Base-by-base conservation (phyloP, 2,329 filamentous ascomycete species). In the Fusarium hainanense region DNA sequence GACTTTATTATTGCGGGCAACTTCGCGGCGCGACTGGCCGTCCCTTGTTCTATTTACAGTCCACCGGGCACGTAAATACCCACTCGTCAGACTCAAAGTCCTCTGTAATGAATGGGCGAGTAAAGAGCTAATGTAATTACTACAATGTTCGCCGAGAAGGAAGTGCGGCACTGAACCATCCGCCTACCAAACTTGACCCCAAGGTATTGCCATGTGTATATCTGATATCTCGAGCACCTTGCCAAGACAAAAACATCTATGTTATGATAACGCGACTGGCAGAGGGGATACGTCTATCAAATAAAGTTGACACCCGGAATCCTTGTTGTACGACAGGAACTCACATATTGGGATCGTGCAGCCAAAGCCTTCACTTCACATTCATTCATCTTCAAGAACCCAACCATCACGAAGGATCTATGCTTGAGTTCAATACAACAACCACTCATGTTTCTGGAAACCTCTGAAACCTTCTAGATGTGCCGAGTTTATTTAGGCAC, bases 21-120 rank as follows among this genome's bases (percentile, higher is more conserved):
- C 32, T 43, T 52, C 49, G 23, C 49, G 49, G 49, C 49, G 34
- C 34, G 49, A 52, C 49, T 52, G 32, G 25, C 21, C 12, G 49
- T 51, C 23, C 48, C 32, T 52, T 52, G 49, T 52, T 52, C 34
- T 52, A 52, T 52, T 51, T 42, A 52, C 32, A 11, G 49, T 42
- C 13, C 34, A 52, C 49, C 23, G 41, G 7, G 7, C 27, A 52
- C 7, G 7, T 42, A 18, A 52, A 28, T 42, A 34, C 34, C 37
- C 49, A 42, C 18, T 8, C 10, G 34, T n/a, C 18, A 28, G 23
- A 20, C 23, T 52, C 18, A 10, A 27, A 41, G 49, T 27, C 13
- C 10, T 42, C 18, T 28, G n/a, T 13, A 28, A 37, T 52, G 27
- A 52, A 42, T 42, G 41, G 28, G 23, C 34, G 49, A 52, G 41